A percentile compares a stretch with the other conserved stretches of the same genome.
These are phyloP conservation scores for Fusarium compactum DNA, from an alignment of 2,329 filamentous ascomycete genomes.

Conservation along the genomic window DNA sequence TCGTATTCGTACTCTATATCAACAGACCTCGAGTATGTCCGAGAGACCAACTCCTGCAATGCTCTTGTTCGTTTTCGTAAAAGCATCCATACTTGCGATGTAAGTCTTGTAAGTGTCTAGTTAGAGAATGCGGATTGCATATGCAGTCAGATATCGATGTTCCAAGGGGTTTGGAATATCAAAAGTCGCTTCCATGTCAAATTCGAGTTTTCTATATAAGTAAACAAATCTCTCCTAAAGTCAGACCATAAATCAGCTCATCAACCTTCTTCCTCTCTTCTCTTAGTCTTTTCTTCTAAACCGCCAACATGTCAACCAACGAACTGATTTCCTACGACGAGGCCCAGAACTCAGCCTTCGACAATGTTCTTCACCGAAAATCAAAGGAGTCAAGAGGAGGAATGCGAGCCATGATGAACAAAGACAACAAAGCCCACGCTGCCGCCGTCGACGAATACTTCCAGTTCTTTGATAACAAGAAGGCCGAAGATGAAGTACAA, in stretches of 20 bases:
- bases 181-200: background rate
- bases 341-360: slow-evolving; percentile 84
- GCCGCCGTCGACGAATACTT: slow-evolving; percentile 87
- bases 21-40: background rate
- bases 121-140: background rate
- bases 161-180: slow-evolving; percentile 5
- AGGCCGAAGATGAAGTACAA: slow-evolving; percentile 78
- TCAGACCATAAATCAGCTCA: background rate
- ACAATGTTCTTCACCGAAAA: slow-evolving; percentile 79
- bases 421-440: slow-evolving; percentile 78
- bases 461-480: slow-evolving; percentile 90
- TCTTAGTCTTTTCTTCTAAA: background rate
- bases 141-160: slow-evolving; percentile 3
- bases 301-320: slow-evolving; percentile 39
- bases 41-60: too few species aligned
- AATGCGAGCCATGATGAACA: slow-evolving; percentile 82
- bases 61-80: slow-evolving; percentile 41
- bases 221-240: background rate
- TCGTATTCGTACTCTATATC: slow-evolving; percentile 32
- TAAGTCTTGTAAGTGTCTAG: background rate
- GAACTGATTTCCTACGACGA: slow-evolving; percentile 82
- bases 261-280: fast-evolving
- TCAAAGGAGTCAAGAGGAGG: slow-evolving; percentile 75
- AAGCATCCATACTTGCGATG: background rate
- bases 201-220: slow-evolving; percentile 22